A percentile compares a stretch with the other conserved stretches of the same genome.
Evolutionary conservation across 106 monocot genomes (phyloP).

Genomic region (Platanthera guangdongensis): DNA sequence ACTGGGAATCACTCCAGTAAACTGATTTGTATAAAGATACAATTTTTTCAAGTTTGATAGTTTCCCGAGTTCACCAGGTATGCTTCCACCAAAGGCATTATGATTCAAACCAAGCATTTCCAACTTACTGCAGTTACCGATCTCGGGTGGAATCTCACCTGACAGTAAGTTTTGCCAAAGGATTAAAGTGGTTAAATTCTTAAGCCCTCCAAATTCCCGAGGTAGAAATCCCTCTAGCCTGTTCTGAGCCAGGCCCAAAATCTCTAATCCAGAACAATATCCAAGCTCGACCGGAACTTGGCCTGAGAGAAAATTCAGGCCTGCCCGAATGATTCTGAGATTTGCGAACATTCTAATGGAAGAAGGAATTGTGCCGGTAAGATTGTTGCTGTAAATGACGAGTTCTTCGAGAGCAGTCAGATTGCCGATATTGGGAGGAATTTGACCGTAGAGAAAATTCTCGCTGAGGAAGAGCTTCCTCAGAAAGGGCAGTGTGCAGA

Average conservation of each 20-base stretch:
- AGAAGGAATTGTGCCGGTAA: constrained; percentile 56
- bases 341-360: constrained; percentile 36
- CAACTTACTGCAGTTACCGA: constrained; percentile 45
- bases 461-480: constrained; percentile 63
- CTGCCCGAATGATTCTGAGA: constrained; percentile 65
- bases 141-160: constrained; percentile 56
- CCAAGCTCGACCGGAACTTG: constrained; percentile 50
- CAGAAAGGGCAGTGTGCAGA: constrained; percentile 30
- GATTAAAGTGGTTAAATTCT: constrained; percentile 66
- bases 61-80: constrained; percentile 57
- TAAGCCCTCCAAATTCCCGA: constrained; percentile 28
- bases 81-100: constrained; percentile 47
- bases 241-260: constrained; percentile 68
- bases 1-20: constrained; percentile 42
- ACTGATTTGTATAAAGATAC: constrained; percentile 62
- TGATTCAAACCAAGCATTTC: constrained; percentile 60
- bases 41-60: constrained; percentile 40
- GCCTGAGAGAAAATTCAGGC: constrained; percentile 53
- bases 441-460: constrained; percentile 56
- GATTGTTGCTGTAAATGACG: constrained; percentile 78
- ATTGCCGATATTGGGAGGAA: constrained; percentile 42
- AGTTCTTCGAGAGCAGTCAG: constrained; percentile 51
- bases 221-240: constrained; percentile 41
- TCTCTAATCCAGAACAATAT: constrained; percentile 43
- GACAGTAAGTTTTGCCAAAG: constrained; percentile 62